Evolutionary conservation across 768 basidiomycete species (phyloP).

Genomic region (Calocera cornea): DNA sequence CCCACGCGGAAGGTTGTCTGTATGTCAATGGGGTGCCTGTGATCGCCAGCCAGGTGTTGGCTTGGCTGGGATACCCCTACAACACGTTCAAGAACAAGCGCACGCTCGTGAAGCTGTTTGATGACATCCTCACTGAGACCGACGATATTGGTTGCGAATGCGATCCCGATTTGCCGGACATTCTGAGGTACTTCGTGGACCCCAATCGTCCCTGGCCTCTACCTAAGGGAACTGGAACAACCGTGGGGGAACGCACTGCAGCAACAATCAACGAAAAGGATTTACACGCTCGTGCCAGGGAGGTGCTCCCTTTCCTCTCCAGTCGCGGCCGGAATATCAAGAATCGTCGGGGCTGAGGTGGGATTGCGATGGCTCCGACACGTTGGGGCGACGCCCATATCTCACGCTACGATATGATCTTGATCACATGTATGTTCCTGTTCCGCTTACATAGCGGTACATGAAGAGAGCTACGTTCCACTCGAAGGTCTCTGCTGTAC

Average conservation of each 20-base stretch:
- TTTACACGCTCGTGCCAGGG: too few relatives aligned
- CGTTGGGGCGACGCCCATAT: too few relatives aligned
- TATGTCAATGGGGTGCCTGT: not conserved
- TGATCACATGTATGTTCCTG: too few relatives aligned
- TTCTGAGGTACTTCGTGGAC: not conserved
- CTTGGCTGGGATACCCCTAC: not conserved
- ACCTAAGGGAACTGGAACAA: not conserved
- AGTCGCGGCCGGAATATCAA: too few relatives aligned
- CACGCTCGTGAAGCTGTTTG: not conserved
- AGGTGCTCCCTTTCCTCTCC: too few relatives aligned
- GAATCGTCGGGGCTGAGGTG: not conserved
- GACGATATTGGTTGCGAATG: not conserved
- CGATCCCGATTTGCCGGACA: not conserved
- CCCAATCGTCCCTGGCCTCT: not conserved
- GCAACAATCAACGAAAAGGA: not conserved
- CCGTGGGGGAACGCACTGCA: not conserved
- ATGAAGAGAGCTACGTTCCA: too few relatives aligned
- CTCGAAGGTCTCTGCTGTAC: too few relatives aligned
- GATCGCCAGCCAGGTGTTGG: not conserved
- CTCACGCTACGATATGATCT: too few relatives aligned
- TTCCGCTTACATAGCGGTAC: too few relatives aligned
- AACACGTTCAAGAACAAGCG: not conserved
- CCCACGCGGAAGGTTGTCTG: not conserved
- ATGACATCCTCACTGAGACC: not conserved
- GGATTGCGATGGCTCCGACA: too few relatives aligned